phyloP scores from a whole-genome alignment of 352 stramenopile species.

The Elongisporangium anandrum region DNA sequence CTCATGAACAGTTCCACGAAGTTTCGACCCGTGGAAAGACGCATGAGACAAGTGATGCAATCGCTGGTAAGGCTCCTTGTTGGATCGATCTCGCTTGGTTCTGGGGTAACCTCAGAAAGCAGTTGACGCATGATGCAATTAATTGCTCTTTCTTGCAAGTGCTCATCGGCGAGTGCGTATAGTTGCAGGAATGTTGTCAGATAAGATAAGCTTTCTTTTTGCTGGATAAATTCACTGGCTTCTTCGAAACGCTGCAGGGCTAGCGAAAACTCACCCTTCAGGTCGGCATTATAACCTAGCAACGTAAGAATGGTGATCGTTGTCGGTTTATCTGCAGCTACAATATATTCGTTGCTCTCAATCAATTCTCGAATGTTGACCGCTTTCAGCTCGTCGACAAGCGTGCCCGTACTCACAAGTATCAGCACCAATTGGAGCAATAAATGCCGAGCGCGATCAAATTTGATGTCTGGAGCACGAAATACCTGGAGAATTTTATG shows the following conservation, averaged over 20 bases:
- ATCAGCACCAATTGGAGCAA: slow-evolving; percentile 51
- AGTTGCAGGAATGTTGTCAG: slow-evolving; percentile 64
- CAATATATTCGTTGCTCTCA: slow-evolving; percentile 55
- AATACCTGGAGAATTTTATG: slow-evolving; percentile 37
- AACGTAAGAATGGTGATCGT: slow-evolving; percentile 57
- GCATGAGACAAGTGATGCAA: slow-evolving; percentile 30
- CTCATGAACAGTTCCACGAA: slow-evolving; percentile 52
- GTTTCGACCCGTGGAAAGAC: slow-evolving; percentile 26
- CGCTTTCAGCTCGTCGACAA: slow-evolving; percentile 54
- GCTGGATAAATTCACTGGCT: slow-evolving; percentile 7
- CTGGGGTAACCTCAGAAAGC: slow-evolving; percentile 10
- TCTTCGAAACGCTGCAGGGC: slow-evolving; percentile 36
- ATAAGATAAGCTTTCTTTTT: slow-evolving; percentile 42
- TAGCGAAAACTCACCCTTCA: slow-evolving; percentile 57
- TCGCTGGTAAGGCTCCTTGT: slow-evolving; percentile 6
- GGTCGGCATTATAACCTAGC: slow-evolving; percentile 62
- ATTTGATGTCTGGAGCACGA: slow-evolving; percentile 6
- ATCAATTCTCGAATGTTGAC: slow-evolving; percentile 40
- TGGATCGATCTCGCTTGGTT: background rate
- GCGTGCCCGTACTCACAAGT: slow-evolving; percentile 43
- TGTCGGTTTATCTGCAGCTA: slow-evolving; percentile 43
- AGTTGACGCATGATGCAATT: slow-evolving; percentile 49
- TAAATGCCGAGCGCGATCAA: slow-evolving; percentile 28
- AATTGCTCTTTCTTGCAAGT: slow-evolving; percentile 40
- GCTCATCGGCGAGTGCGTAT: slow-evolving; percentile 49